These are phyloP conservation scores for Cutaneotrichosporon cutaneum DNA, from an alignment of 1,284 basidiomycete species.

Conservation along the genomic window DNA sequence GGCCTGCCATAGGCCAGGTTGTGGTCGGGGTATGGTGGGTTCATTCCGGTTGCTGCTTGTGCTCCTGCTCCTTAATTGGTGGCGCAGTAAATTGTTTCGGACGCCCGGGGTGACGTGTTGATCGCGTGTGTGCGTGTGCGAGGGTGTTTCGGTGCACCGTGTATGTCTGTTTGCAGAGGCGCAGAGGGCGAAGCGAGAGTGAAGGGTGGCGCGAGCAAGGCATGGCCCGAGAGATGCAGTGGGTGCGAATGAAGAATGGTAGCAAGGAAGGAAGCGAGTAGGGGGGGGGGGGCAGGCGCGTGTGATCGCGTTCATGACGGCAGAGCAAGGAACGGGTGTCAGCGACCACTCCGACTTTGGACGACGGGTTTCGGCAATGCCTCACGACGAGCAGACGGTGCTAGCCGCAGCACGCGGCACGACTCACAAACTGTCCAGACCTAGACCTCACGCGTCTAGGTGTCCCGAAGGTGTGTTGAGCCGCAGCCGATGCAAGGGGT, in stretches of 20 bases:
- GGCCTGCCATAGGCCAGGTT: slow-evolving; percentile 1
- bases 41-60: slow-evolving; percentile 7
- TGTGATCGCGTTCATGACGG: not conserved
- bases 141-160: not conserved
- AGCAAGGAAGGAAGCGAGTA: no score
- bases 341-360: not conserved
- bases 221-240: not conserved
- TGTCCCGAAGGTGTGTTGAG: not conserved
- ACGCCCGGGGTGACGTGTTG: not conserved
- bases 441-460: not conserved
- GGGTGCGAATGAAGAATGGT: not conserved
- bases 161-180: slow-evolving; percentile 3
- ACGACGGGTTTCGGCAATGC: not conserved
- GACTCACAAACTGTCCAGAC: not conserved
- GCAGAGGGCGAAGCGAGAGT: no score
- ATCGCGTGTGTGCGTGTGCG: not conserved
- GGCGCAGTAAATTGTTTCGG: not conserved
- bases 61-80: not conserved
- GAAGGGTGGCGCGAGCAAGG: not conserved
- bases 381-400: not conserved
- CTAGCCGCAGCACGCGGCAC: not conserved
- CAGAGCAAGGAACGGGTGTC: not conserved
- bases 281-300: not conserved
- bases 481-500: not conserved
- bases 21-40: slow-evolving; percentile 12